Evolutionary conservation across 2,329 filamentous ascomycete genomes (phyloP), one percentile per base, ranked within the genome.

Genomic region (Penicillium janthinellum): DNA sequence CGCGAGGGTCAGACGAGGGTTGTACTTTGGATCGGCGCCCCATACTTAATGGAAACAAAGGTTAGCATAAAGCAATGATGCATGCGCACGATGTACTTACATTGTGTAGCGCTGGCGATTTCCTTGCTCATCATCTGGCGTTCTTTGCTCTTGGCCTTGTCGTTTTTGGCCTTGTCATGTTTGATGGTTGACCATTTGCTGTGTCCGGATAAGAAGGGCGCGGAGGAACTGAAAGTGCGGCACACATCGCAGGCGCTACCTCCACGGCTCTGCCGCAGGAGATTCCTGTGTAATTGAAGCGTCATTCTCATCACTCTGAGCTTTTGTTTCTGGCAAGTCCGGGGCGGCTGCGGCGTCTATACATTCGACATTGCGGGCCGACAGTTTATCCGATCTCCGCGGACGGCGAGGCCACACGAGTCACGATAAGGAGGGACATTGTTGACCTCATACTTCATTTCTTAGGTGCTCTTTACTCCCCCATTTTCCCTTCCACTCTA

Each of bases 181-280:
- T 89, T 91, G 78, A 97, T 98, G 71, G 95, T 96, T 59, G 92
- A 92, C 95, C 95, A 99, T 74, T 92, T 90, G 77, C 89, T 96
- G 78, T 96, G 92, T 14, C 92, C 92, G 25, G 89, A 88, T 61
- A 78, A 77, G 14, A 77, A 71, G 7, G 69, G 59, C 8, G 81
- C 65, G 15, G 79, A 82, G 15, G 79, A 79, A 57, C 75, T 75
- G 60, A 89, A 82, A 38, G 75, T 70, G 56, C 84, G 83, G 58
- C 78, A 75, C 11, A 57, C 44, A 37, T 64, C 55, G 49, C 69
- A 71, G 28, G 63, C 54, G 60, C 64, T 39, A 37, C 25, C 6
- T 39, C 22, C 53, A 34, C 42, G 63, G 15, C 62, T 56, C 45
- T 63, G 64, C 14, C 64, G 58, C 38, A 71, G 49, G 4, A 66